Evolutionary conservation across 441 rosid genomes (phyloP).

Genomic region (Erysimum cheiri): DNA sequence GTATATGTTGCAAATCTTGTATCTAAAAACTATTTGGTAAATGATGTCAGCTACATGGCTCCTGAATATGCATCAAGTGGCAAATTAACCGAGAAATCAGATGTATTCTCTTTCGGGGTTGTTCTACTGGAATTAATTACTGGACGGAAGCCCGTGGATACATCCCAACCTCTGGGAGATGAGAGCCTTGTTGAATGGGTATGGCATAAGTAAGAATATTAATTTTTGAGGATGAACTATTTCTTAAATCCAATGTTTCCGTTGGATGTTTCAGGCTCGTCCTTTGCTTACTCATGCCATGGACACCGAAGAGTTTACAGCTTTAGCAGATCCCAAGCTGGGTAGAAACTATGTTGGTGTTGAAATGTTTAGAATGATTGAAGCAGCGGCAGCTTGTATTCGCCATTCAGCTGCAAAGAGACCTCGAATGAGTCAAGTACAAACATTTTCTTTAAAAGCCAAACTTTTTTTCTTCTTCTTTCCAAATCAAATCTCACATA

Average conservation of each 20-base stretch:
- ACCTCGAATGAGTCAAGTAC: constrained; percentile 93
- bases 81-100: constrained; percentile 95
- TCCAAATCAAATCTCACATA: not conserved
- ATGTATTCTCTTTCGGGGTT: constrained; percentile 90
- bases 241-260: not conserved
- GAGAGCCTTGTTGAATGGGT: constrained; percentile 99
- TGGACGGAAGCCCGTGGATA: constrained; percentile 92
- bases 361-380: constrained; percentile 82
- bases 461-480: not conserved
- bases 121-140: constrained; percentile 94
- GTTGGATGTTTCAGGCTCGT: constrained; percentile 66
- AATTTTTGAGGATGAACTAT: constrained; percentile 22
- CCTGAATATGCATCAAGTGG: constrained; percentile 99
- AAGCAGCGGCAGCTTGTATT: constrained; percentile 89
- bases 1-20: constrained; percentile 27
- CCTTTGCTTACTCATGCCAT: constrained; percentile 76
- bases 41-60: constrained; percentile 81
- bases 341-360: constrained; percentile 57
- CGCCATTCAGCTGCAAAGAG: constrained; percentile 86
- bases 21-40: constrained; percentile 10
- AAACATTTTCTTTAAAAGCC: not conserved
- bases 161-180: constrained; percentile 85
- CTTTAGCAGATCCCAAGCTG: constrained; percentile 73
- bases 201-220: constrained; percentile 19
- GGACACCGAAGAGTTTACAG: constrained; percentile 62